Percentiles rank a stretch among this genome's conserved stretches.
phyloP scores from a whole-genome alignment of 2,329 filamentous ascomycete genomes.

The Ophiostoma montium region DNA sequence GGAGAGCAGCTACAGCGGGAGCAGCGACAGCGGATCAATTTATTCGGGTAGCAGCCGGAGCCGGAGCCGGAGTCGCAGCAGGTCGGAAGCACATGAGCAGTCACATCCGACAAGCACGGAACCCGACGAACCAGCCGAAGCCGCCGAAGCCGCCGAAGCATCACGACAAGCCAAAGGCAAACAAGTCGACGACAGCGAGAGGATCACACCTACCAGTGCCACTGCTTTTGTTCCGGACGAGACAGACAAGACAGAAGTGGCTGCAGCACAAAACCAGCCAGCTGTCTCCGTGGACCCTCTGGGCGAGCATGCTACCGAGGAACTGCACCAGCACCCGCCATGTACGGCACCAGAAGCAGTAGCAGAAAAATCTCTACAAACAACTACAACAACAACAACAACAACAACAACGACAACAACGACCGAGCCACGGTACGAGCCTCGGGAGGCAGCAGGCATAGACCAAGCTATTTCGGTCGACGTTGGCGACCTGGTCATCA shows the following conservation, averaged over 20 bases:
- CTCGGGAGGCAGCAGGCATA: no score
- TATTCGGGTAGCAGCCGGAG: constrained; percentile 10
- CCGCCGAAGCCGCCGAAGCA: neutral
- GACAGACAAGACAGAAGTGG: neutral
- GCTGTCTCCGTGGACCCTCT: neutral
- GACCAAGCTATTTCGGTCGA: no score
- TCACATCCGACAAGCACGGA: no score
- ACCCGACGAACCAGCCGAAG: neutral
- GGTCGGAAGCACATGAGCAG: neutral
- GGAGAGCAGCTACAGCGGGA: constrained; percentile 8
- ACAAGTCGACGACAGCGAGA: neutral
- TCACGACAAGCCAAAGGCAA: constrained; percentile 1
- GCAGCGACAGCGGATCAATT: neutral
- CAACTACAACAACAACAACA: neutral
- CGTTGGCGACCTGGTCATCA: no score
- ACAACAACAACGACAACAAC: neutral
- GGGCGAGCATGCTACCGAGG: neutral
- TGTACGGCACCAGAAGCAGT: neutral
- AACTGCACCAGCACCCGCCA: neutral
- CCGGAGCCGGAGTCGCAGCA: neutral
- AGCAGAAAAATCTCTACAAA: neutral
- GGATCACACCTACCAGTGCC: neutral
- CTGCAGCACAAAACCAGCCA: neutral
- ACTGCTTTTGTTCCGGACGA: neutral
- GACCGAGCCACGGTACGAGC: neutral